Percentiles rank a stretch among this genome's conserved stretches.
Conservation (phyloP, 176 grass and related monocot genomes). For the Microstegium vimineum region DNA sequence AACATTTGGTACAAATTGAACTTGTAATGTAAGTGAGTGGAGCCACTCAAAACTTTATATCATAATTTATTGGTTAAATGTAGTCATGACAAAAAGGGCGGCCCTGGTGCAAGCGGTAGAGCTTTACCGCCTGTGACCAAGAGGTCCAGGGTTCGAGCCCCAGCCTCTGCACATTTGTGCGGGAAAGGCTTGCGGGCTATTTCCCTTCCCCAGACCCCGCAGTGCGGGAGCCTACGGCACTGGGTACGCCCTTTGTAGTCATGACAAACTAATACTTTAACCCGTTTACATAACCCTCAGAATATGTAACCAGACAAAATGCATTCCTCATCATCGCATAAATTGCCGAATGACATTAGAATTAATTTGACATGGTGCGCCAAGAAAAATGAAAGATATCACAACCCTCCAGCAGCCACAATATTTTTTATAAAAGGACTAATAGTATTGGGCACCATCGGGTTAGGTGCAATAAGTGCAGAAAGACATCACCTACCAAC, state of each 20-base stretch:
- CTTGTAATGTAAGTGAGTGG: not conserved
- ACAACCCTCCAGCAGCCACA: not conserved
- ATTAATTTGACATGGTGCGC: not conserved
- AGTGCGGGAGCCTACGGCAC: no score
- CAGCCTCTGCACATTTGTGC: no score
- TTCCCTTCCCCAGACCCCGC: no score
- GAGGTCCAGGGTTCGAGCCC: no score
- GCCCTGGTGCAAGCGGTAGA: no score
- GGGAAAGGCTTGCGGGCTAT: no score
- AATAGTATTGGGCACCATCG: not conserved
- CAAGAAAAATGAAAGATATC: slow-evolving; percentile 9
- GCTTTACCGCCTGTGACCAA: no score
- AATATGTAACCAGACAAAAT: not conserved
- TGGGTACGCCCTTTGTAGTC: no score
- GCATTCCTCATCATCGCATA: not conserved
- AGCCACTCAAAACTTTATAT: not conserved
- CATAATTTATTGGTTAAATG: not conserved
- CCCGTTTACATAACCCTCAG: not conserved
- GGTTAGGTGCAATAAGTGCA: not conserved
- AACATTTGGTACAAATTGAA: not conserved
- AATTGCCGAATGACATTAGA: not conserved
- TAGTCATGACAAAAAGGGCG: no score
- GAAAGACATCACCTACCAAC: slow-evolving; percentile 15
- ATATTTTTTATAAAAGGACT: not conserved
- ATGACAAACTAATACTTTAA: not conserved